Evolutionary conservation across 345 rosid species (phyloP).

Genomic region (Orychophragmus violaceus): DNA sequence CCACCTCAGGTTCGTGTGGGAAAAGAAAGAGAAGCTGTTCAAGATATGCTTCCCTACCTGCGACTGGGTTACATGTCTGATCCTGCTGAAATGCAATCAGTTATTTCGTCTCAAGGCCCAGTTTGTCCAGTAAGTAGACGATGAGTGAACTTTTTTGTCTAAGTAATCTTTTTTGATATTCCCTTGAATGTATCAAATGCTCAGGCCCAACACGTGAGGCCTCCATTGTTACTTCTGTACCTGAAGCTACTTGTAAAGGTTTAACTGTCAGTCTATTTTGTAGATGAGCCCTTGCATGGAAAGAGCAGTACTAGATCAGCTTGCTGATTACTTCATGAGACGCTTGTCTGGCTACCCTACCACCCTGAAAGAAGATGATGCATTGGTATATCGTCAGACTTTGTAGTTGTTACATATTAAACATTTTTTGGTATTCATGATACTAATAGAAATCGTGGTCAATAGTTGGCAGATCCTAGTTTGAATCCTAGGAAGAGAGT

Average conservation of each 20-base stretch:
- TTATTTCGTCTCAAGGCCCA: conserved; percentile 95
- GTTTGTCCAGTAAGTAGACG: conserved; percentile 68
- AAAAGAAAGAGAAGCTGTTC: conserved; percentile 78
- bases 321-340: conserved; percentile 62
- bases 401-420: background rate
- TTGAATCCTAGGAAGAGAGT: conserved; percentile 80
- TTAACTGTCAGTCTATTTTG: conserved; percentile 8
- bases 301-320: conserved; percentile 83
- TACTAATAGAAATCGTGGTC: conserved; percentile 1
- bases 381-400: conserved; percentile 41
- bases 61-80: conserved; percentile 88
- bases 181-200: conserved; percentile 1
- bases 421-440: background rate
- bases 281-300: conserved; percentile 97
- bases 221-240: background rate
- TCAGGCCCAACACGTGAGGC: background rate
- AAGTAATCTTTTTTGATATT: conserved; percentile 5
- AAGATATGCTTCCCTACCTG: conserved; percentile 87
- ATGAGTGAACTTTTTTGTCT: background rate
- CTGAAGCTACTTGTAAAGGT: conserved; percentile 2
- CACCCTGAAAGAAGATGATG: conserved; percentile 72
- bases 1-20: conserved; percentile 61
- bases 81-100: conserved; percentile 85
- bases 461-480: conserved; percentile 65
- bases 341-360: conserved; percentile 82